phyloP scores from a whole-genome alignment of 371 early-diverging fungal species.

The Haplosporangium sp. region DNA sequence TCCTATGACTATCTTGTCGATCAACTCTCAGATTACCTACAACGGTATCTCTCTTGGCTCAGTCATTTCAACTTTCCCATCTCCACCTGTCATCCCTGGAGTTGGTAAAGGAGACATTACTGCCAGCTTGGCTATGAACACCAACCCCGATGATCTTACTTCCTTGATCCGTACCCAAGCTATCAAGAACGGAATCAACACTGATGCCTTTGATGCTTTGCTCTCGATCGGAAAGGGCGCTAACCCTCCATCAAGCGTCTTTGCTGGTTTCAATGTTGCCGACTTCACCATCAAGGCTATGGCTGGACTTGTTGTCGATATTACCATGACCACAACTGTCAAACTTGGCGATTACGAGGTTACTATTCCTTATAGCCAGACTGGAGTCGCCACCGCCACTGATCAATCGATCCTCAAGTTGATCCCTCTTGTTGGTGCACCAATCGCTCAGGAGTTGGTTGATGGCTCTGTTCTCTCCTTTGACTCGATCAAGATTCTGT shows the following conservation, averaged over 20 bases:
- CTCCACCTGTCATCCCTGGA: constrained; percentile 46
- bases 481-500: constrained; percentile 57
- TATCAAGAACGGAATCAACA: constrained; percentile 58
- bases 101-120: constrained; percentile 40
- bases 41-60: constrained; percentile 63
- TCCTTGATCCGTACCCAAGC: constrained; percentile 61
- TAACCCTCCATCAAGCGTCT: constrained; percentile 54
- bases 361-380: constrained; percentile 61
- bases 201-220: constrained; percentile 61
- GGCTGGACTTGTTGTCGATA: constrained; percentile 62
- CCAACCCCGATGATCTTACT: constrained; percentile 41
- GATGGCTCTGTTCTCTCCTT: constrained; percentile 60
- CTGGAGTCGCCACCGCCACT: constrained; percentile 57
- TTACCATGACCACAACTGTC: constrained; percentile 59
- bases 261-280: constrained; percentile 61
- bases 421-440: constrained; percentile 66
- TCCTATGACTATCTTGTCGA: constrained; percentile 60
- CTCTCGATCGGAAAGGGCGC: constrained; percentile 57
- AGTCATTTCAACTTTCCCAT: constrained; percentile 55
- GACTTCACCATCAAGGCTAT: constrained; percentile 63
- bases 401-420: constrained; percentile 60
- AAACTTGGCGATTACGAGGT: constrained; percentile 65
- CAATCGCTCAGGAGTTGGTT: constrained; percentile 67
- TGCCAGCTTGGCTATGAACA: constrained; percentile 40
- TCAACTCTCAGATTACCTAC: constrained; percentile 60